These are phyloP conservation scores for Schizosaccharomyces lindneri DNA, from an alignment of 805 yeast species.

Conservation along the genomic window DNA sequence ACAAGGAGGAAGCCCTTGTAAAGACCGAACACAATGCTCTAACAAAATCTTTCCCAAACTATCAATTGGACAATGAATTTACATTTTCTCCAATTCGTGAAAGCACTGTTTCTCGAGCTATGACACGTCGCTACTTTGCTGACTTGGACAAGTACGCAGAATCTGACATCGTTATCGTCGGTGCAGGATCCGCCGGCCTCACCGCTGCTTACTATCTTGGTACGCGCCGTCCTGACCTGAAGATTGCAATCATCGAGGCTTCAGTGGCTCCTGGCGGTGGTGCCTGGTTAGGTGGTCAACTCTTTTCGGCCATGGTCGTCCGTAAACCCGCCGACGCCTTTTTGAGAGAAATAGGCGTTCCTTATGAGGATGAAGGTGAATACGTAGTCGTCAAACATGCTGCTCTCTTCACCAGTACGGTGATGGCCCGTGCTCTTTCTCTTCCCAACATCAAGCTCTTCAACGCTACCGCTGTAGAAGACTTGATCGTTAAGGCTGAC, in stretches of 20 bases:
- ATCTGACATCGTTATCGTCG: slow-evolving; percentile 48
- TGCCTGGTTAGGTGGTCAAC: slow-evolving; percentile 53
- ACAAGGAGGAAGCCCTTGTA: neutral
- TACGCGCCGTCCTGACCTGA: slow-evolving; percentile 48
- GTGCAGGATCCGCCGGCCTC: slow-evolving; percentile 58
- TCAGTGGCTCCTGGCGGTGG: slow-evolving; percentile 65
- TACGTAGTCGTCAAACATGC: slow-evolving; percentile 64
- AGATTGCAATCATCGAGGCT: slow-evolving; percentile 49
- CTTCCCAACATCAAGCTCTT: slow-evolving; percentile 55
- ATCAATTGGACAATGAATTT: slow-evolving; percentile 15
- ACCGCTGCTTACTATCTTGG: slow-evolving; percentile 55
- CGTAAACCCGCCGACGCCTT: slow-evolving; percentile 57
- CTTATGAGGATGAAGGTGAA: slow-evolving; percentile 57
- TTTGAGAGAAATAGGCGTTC: slow-evolving; percentile 35
- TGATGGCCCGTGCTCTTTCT: slow-evolving; percentile 39
- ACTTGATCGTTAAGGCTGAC: slow-evolving; percentile 44
- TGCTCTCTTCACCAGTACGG: slow-evolving; percentile 47
- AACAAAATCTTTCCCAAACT: neutral
- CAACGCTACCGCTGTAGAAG: slow-evolving; percentile 64
- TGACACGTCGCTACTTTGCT: slow-evolving; percentile 49
- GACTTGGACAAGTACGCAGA: slow-evolving; percentile 54
- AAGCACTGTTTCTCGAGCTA: slow-evolving; percentile 56
- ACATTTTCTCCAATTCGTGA: slow-evolving; percentile 50
- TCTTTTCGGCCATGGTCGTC: slow-evolving; percentile 55
- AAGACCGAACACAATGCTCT: neutral